These are phyloP conservation scores for Cladobotryum protrusum DNA, from an alignment of 2,329 filamentous ascomycete genomes.

Conservation along the genomic window DNA sequence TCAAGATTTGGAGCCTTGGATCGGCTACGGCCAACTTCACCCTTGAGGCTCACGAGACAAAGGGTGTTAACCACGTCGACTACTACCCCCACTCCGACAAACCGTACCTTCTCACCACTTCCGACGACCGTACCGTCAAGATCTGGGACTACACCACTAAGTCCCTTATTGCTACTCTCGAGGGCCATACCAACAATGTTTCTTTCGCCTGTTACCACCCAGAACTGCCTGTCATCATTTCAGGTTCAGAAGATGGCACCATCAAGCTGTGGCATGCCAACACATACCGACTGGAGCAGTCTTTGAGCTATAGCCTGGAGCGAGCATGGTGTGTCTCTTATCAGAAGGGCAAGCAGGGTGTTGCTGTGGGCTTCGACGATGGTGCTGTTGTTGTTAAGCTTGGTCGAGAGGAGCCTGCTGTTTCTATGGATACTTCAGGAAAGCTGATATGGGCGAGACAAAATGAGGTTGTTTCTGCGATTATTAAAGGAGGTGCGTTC, in stretches of 20 bases:
- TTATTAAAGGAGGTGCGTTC: conserved; percentile 72
- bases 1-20: conserved; percentile 96
- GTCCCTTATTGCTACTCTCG: conserved; percentile 89
- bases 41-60: conserved; percentile 91
- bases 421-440: conserved; percentile 93
- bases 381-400: conserved; percentile 97
- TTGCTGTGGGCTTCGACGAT: conserved; percentile 95
- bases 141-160: conserved; percentile 99
- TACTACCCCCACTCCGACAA: conserved; percentile 72
- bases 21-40: conserved; percentile 95
- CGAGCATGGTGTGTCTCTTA: conserved; percentile 97
- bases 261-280: conserved; percentile 99
- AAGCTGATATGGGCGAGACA: conserved; percentile 96
- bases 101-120: conserved; percentile 89
- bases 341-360: conserved; percentile 87
- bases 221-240: conserved; percentile 93
- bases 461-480: conserved; percentile 88
- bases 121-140: conserved; percentile 94
- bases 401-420: conserved; percentile 91
- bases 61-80: conserved; percentile 97
- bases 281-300: conserved; percentile 93
- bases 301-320: conserved; percentile 90
- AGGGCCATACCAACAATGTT: conserved; percentile 96
- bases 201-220: conserved; percentile 98
- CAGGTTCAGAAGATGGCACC: conserved; percentile 93